Evolutionary conservation across 352 stramenopile species (phyloP), one percentile per base, ranked within the genome.

Genomic region (Pythium utonaiense): DNA sequence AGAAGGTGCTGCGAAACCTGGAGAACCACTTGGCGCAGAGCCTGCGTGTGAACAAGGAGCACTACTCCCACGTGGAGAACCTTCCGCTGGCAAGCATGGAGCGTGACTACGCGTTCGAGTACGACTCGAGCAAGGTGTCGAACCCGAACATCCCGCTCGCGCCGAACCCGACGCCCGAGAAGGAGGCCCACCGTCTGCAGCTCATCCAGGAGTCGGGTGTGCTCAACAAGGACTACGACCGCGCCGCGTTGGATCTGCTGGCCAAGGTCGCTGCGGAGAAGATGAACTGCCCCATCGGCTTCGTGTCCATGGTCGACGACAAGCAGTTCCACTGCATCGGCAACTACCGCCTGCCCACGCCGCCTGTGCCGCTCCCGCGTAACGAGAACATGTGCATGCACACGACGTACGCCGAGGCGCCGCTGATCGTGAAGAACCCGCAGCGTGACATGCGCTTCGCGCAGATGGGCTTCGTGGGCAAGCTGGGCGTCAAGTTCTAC

Each of bases 381-480:
- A 71, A 83, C 31, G 74, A 87, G 52, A 78, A 77, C 60, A 74
- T 85, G 55, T 89, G 77, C 55, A 73, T 76, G 49, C 74, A 86
- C 62, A 70, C 62, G 3, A 56, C 85, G 55, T 88, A 88, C 67
- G 72, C 68, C 4, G 77, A 89, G 70, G 75, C 75, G 54, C 77
- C 77, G 7, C 64, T 89, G 60, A 66, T 89, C 31, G 47, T 87
- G 56, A 84, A 87, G 60, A 82, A 89, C 66, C 75, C 77, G 27
- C 68, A 75, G 57, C 75, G 79, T 5, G 79, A 88, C 55, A 78
- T 86, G 75, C 74, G 77, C 28, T 89, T 89, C 50, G 62, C 64
- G 16, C 69, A 87, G 34, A 75, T 85, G 68, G 56, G 73, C 40
- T 71, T 60, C 21, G 57, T 86, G n/a, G 52, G 75, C 33, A 66